phyloP scores from a whole-genome alignment of 225 moss, liverwort and hornwort species.

The Pseudisothecium myosuroides region DNA sequence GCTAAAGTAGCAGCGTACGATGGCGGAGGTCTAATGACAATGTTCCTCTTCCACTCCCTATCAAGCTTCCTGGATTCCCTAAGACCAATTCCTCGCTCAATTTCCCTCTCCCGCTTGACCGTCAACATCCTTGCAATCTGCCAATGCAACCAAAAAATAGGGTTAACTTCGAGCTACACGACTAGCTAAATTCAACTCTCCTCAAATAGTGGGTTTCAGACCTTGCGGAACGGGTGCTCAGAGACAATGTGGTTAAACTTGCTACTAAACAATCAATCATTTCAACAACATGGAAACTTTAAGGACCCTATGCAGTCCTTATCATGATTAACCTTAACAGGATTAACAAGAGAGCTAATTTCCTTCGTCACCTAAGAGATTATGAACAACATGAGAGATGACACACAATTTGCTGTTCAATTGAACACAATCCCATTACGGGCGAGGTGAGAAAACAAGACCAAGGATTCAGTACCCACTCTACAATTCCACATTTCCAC shows the following conservation, averaged over 20 bases:
- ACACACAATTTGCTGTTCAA: background rate
- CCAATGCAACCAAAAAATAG: background rate
- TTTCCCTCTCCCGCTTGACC: conserved; percentile 72
- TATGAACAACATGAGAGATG: background rate
- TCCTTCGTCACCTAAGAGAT: background rate
- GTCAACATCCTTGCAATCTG: conserved; percentile 98
- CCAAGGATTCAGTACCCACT: background rate
- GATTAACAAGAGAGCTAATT: background rate
- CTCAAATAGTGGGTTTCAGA: background rate
- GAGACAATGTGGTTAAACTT: background rate
- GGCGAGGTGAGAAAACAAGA: background rate
- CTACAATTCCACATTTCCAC: background rate
- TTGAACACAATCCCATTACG: no score
- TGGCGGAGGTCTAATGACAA: conserved; percentile 65
- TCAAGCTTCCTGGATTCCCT: conserved; percentile 91
- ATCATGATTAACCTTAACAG: background rate
- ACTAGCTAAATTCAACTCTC: background rate
- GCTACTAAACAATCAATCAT: background rate
- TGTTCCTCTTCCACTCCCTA: conserved; percentile 76
- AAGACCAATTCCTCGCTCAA: conserved; percentile 53
- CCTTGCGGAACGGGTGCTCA: background rate
- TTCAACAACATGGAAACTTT: background rate
- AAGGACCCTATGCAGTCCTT: background rate
- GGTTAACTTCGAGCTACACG: background rate
- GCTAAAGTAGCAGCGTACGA: conserved; percentile 43